Percentiles rank a stretch among this genome's conserved stretches.
These are phyloP conservation scores for Nicotiana sylvestris DNA, from an alignment of 257 asterid species.

Conservation along the genomic window DNA sequence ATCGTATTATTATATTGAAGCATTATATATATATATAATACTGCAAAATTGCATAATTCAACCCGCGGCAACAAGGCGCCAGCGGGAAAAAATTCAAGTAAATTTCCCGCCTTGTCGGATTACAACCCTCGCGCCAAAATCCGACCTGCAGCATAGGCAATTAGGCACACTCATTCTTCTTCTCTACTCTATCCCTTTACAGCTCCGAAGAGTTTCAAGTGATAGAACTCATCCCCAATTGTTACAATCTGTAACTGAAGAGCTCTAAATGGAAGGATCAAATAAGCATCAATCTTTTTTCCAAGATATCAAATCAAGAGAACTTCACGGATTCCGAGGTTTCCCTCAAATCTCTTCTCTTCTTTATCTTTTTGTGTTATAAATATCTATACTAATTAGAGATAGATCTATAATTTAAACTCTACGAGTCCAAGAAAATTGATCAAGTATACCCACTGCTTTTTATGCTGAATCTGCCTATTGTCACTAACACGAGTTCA, in stretches of 20 bases:
- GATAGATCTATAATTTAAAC: not conserved
- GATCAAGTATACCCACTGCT: no score
- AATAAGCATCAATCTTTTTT: slow-evolving; percentile 46
- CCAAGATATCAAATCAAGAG: slow-evolving; percentile 66
- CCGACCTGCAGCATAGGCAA: not conserved
- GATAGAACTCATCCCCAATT: not conserved
- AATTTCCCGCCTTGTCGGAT: not conserved
- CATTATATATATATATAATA: no score
- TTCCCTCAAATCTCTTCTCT: not conserved
- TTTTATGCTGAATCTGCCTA: no score
- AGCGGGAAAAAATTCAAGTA: not conserved
- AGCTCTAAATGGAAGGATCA: slow-evolving; percentile 37
- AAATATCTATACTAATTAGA: not conserved
- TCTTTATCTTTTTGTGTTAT: not conserved
- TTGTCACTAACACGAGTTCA: not conserved
- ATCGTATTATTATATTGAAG: no score
- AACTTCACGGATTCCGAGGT: slow-evolving; percentile 82
- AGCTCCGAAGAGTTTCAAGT: not conserved
- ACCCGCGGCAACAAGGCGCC: not conserved
- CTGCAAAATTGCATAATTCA: no score
- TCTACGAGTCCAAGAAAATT: not conserved
- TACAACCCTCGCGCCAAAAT: not conserved
- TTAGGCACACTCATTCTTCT: not conserved
- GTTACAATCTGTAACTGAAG: not conserved
- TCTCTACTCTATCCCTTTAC: not conserved